These are phyloP conservation scores for Blastobotrys persicus DNA, from an alignment of 1,139 yeast species.

Conservation along the genomic window DNA sequence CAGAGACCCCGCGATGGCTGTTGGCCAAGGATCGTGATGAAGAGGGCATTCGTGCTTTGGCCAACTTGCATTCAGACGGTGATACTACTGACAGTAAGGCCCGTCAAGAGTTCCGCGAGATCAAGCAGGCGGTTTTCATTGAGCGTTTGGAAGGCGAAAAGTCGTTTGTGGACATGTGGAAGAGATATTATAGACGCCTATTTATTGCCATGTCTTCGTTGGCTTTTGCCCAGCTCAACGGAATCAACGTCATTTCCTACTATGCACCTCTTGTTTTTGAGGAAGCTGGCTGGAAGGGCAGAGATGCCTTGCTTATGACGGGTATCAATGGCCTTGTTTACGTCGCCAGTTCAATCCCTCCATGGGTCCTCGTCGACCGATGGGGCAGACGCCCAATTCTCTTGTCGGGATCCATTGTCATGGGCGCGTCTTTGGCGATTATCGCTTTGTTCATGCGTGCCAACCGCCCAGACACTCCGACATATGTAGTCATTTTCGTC, in stretches of 20 bases:
- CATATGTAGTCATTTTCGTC: constrained; percentile 70
- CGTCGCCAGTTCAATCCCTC: constrained; percentile 73
- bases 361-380: constrained; percentile 84
- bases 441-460: constrained; percentile 67
- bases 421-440: constrained; percentile 66
- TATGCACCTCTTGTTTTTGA: constrained; percentile 93
- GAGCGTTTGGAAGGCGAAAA: constrained; percentile 77
- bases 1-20: constrained; percentile 89
- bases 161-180: constrained; percentile 68
- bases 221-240: constrained; percentile 89
- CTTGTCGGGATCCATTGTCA: constrained; percentile 70
- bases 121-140: constrained; percentile 75
- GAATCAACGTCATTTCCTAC: constrained; percentile 88
- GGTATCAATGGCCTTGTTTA: constrained; percentile 84
- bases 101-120: constrained; percentile 67
- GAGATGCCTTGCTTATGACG: constrained; percentile 86
- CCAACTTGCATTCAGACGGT: constrained; percentile 73
- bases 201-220: constrained; percentile 88
- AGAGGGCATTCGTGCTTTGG: constrained; percentile 80
- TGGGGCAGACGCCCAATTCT: constrained; percentile 90
- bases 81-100: constrained; percentile 55
- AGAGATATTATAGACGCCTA: constrained; percentile 69
- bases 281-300: constrained; percentile 91
- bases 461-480: constrained; percentile 62
- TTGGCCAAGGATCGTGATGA: constrained; percentile 84